Conservation (phyloP, 169 alveolate species). For the Pseudocohnilembus persalinus region DNA sequence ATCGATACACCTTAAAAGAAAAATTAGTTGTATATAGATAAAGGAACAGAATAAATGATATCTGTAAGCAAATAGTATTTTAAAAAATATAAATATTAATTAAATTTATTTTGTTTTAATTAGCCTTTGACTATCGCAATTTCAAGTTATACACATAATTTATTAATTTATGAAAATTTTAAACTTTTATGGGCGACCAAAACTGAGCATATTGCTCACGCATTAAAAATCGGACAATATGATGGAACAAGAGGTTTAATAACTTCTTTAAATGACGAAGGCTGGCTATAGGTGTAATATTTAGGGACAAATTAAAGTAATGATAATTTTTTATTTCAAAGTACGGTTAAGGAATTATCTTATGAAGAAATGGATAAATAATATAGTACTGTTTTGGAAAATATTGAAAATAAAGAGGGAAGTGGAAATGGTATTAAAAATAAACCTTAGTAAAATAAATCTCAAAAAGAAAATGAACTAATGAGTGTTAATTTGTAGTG, state of each 20-base stretch:
- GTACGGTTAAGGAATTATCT: not conserved
- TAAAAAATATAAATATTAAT: no score
- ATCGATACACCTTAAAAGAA: slow-evolving; percentile 1
- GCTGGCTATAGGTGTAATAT: slow-evolving; percentile 66
- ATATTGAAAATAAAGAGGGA: not conserved
- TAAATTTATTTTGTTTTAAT: not conserved
- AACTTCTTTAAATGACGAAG: slow-evolving; percentile 65
- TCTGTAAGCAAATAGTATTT: slow-evolving; percentile 1
- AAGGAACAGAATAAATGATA: not conserved
- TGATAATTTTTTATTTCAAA: not conserved
- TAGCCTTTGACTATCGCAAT: not conserved
- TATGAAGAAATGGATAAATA: slow-evolving; percentile 1
- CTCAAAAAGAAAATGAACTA: slow-evolving; percentile 1
- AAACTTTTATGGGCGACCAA: slow-evolving; percentile 53
- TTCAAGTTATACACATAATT: slow-evolving; percentile 45
- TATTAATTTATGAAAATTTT: slow-evolving; percentile 50
- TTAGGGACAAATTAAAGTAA: slow-evolving; percentile 69
- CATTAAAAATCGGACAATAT: slow-evolving; percentile 37
- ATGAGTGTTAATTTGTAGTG: not conserved
- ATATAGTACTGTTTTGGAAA: not conserved
- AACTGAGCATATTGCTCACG: slow-evolving; percentile 46
- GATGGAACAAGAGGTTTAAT: slow-evolving; percentile 55
- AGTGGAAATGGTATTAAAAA: not conserved
- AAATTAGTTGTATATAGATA: not conserved
- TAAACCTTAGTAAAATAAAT: not conserved